Conservation (phyloP, 2,329 filamentous ascomycete species). For the Harringtonia lauricola region DNA sequence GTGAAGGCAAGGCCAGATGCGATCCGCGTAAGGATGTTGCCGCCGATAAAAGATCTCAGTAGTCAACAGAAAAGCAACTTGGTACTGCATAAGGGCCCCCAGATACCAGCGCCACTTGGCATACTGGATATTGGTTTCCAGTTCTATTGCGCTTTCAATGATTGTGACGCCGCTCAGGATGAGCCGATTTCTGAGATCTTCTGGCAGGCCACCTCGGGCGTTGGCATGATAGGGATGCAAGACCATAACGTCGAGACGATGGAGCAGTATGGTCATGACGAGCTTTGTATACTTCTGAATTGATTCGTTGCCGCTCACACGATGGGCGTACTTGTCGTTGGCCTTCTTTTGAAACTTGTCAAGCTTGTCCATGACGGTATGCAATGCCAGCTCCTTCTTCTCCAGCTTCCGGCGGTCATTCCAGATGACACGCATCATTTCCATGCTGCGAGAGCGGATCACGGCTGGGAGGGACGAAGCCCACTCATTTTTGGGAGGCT, state of each 20-base stretch:
- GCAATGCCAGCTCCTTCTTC: conserved; percentile 49
- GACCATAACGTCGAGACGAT: conserved; percentile 54
- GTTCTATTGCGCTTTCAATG: conserved; percentile 33
- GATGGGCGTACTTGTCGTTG: conserved; percentile 52
- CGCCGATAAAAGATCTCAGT: conserved; percentile 54
- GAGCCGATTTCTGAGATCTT: conserved; percentile 52
- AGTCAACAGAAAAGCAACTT: conserved; percentile 56
- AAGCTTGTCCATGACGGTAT: conserved; percentile 55
- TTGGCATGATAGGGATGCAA: conserved; percentile 55
- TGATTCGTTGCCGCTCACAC: conserved; percentile 48
- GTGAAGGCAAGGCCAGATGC: conserved; percentile 62
- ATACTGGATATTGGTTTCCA: conserved; percentile 34
- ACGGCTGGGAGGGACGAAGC: conserved; percentile 57
- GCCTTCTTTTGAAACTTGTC: conserved; percentile 56
- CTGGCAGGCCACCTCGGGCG: conserved; percentile 38
- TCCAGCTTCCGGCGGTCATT: conserved; percentile 53
- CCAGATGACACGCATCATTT: conserved; percentile 63
- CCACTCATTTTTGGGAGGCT: conserved; percentile 34
- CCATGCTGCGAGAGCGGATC: conserved; percentile 62
- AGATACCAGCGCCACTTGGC: conserved; percentile 57
- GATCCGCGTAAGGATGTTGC: conserved; percentile 43
- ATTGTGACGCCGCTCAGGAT: conserved; percentile 48
- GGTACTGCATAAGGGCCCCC: conserved; percentile 63
- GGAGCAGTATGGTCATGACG: conserved; percentile 53
- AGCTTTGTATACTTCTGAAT: conserved; percentile 52